Evolutionary conservation across 2,329 filamentous ascomycete genomes (phyloP), one percentile per base, ranked within the genome.

Genomic region (Colletotrichum caudatum): DNA sequence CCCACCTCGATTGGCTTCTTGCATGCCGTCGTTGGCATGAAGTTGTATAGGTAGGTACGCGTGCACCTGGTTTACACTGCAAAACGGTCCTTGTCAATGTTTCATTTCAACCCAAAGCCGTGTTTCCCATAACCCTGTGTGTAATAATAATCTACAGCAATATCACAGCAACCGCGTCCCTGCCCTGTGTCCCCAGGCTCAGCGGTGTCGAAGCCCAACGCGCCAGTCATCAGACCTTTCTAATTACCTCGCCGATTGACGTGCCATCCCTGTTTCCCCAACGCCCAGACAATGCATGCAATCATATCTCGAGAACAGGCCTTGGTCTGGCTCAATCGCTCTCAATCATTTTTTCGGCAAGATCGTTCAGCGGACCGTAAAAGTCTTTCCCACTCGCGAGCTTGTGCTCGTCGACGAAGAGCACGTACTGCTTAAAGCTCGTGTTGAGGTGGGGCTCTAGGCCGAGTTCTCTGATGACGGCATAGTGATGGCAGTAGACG

Each of bases 401-500:
- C 76, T 90, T 91, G 83, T 98, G 96, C 87, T 99, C 97, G 81
- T 99, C 95, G 76, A 99, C 94, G 83, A 99, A 99, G 71, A 99
- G 89, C 74, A 99, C 96, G 79, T 98, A 99, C 83, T 99, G 96
- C 88, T 99, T 99, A 90, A 99, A 99, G 84, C 94, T 97, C 18
- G 96, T 99, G 84, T 99, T 99, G 75, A 99, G 89, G 82, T 99
- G 96, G 56, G 97, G 95, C 83, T 99, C 96, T 70, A 99, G 89
- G 29, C 96, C 96, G 50, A 99, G 89, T 80, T 98, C 94, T 71
- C 97, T 93, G 76, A 99, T 92, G 75, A 99, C 95, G 46, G 95
- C 95, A 84, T 99, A 99, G 85, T 99, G 96, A 83, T 99, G 96
- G 86, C 97, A 99, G 89, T 99, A 99, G 77, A 99, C 97, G 84